Evolutionary conservation across 805 yeast genomes (phyloP), one percentile per base, ranked within the genome.

Genomic region (Metschnikowia peoriensis): DNA sequence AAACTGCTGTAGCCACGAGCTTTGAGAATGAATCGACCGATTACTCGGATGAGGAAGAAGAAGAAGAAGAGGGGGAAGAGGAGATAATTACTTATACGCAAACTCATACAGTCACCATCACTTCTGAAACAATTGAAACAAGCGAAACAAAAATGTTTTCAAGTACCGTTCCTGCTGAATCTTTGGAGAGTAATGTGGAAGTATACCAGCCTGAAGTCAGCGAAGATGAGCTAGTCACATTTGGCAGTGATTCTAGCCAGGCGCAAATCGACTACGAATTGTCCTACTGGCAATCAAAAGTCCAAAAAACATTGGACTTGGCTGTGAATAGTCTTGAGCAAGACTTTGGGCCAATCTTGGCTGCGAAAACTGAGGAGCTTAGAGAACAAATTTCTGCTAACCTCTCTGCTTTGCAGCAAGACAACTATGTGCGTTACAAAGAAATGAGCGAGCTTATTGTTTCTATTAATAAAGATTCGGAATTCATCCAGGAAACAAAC

Each of bases 381-480:
- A 65, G 66, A 45, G 61, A 63, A 11, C 50, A 54, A 7, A 55
- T 73, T 10, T 64, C 71, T 5, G 59, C 54, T 5, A 61, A 60
- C 37, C 63, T 74, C 45, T 64, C 68, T 15, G 14, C 46, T 7
- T 51, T 73, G 27, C 78, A 72, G 53, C 58, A 45, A 32, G 59
- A 55, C 1, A 70, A 66, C 52, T 69, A 67, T 52, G 48, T 55
- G 40, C 60, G 63, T 27, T 75, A 75, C 58, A 66, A 69, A 57
- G 54, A 47, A 4, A 60, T 73, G 57, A 65, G 66, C 50, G 56
- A 56, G 40, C 60, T 68, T 54, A 75, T 71, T 41, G 46, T 51
- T 9, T 56, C 60, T 2, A 66, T 75, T 38, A 66, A 72, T 57
- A 69, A 65, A 52, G 78, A 75, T 57, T 61, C 61, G 32, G 72